Evolutionary conservation across 257 asterid genomes (phyloP).

Genomic region (Gentiana straminea): DNA sequence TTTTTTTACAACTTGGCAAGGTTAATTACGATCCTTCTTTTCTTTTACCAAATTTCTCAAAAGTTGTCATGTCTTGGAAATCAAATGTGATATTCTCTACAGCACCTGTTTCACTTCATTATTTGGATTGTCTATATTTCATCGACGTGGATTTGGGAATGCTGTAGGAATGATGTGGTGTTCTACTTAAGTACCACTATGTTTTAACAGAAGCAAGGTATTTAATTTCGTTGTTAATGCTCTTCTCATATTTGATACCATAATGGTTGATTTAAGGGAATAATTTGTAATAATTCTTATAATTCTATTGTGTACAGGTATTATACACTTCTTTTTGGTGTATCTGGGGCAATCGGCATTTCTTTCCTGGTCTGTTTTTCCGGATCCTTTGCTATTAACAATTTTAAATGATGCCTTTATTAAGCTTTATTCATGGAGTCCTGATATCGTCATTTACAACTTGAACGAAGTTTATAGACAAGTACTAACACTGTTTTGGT

Average conservation of each 20-base stretch:
- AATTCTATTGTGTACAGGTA: constrained; percentile 13
- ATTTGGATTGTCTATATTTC: no score
- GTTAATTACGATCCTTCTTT: constrained; percentile 16
- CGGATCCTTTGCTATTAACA: no score
- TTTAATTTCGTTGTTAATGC: not conserved
- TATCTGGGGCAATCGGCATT: constrained; percentile 90
- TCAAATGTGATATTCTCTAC: not conserved
- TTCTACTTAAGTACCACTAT: constrained; percentile 55
- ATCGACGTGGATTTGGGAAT: constrained; percentile 3
- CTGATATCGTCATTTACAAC: no score
- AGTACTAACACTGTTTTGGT: not conserved
- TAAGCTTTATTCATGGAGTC: no score
- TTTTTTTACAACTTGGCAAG: constrained; percentile 82
- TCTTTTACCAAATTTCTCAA: not conserved
- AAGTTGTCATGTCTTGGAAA: constrained; percentile 1
- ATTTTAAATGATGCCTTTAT: not conserved
- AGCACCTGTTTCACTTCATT: no score
- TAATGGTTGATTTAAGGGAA: not conserved
- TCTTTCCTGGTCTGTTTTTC: constrained; percentile 56
- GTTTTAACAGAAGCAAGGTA: constrained; percentile 77
- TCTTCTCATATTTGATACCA: not conserved
- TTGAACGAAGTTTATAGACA: no score
- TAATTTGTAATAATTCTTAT: constrained; percentile 4
- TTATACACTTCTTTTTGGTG: constrained; percentile 97
- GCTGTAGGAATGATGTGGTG: constrained; percentile 64